Evolutionary conservation across 164 flowering plant species (phyloP), one percentile per base, ranked within the genome.

Genomic region (Nymphaea colorata): DNA sequence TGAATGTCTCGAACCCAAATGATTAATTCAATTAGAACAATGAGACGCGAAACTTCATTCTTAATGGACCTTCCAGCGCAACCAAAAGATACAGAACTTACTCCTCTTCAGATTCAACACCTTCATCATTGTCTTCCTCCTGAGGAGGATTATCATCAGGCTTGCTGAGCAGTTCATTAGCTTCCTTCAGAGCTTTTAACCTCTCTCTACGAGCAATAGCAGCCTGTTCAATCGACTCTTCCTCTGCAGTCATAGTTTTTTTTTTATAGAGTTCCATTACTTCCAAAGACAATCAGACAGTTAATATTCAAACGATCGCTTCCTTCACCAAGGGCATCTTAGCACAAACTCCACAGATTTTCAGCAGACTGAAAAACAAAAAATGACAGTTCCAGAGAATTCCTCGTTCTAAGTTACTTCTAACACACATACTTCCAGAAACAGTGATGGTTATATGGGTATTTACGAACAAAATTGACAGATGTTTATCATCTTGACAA

Each of bases 181-280:
- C 97, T 41, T 82, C 87, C 84, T 74, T 89, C 42, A 93, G 92
- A 70, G 96, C 98, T 68, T 77, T 80, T 47, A 93, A 81, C 76
- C 91, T 83, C 86, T 93, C 95, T 5, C 85, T 79, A 5, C 97
- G 90, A 7, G 79, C 85, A 15, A 80, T 86, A 17, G 86, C 94
- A 18, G 85, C 88, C 76, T 88, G 91, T 66, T 86, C 97, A 51
- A 86, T 70, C 5, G 89, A 77, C 1, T 86, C 87, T 42, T 91
- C 96, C 72, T 87, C 93, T 2, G 69, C 41, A 17, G 73, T 79
- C 96, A 86, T 86, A 69, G 42, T 44, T 66, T 42, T 60, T 42
- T 60, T 66, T 25, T 25, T 25, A 25, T 25, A 25, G 0, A 25
- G 36, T 25, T 25, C 36, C 36, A 0, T 25, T 0, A 25, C 1